A percentile compares a stretch with the other conserved stretches of the same genome.
Evolutionary conservation across 148 eudicot species (phyloP).

Genomic region (Camellia granthamiana): DNA sequence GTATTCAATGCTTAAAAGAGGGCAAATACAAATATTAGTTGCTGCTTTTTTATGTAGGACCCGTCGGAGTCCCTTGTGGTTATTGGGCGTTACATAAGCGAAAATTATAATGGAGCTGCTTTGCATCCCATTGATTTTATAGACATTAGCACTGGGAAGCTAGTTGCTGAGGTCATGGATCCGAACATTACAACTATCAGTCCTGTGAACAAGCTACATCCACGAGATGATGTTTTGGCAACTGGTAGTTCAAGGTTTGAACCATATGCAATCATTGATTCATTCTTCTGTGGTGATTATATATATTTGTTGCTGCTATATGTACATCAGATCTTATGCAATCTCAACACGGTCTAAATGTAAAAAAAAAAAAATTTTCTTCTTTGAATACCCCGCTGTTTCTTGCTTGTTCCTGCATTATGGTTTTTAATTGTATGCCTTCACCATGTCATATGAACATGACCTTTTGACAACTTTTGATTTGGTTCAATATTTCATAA

Average conservation of each 20-base stretch:
- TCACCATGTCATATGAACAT: background rate
- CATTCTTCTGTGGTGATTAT: background rate
- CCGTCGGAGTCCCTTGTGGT: conserved; percentile 90
- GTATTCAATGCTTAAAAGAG: background rate
- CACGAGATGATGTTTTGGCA: conserved; percentile 81
- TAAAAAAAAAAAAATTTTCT: background rate
- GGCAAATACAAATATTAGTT: background rate
- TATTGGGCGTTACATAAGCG: conserved; percentile 94
- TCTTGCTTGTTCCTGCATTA: background rate
- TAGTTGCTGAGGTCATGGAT: conserved; percentile 91
- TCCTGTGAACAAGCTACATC: conserved; percentile 96
- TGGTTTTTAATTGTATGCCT: background rate
- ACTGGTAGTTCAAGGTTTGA: conserved; percentile 88
- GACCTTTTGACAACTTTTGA: background rate
- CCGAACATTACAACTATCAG: conserved; percentile 89
- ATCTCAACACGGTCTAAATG: background rate
- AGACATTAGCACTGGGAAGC: conserved; percentile 79
- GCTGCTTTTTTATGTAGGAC: conserved; percentile 48
- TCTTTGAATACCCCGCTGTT: background rate
- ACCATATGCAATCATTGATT: background rate
- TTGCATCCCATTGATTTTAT: conserved; percentile 95
- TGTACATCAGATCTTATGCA: background rate
- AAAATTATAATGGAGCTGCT: conserved; percentile 80
- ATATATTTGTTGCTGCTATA: background rate
- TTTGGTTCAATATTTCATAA: background rate